Conservation (phyloP, 1,284 basidiomycete species). For the Fomitiporia mediterranea region DNA sequence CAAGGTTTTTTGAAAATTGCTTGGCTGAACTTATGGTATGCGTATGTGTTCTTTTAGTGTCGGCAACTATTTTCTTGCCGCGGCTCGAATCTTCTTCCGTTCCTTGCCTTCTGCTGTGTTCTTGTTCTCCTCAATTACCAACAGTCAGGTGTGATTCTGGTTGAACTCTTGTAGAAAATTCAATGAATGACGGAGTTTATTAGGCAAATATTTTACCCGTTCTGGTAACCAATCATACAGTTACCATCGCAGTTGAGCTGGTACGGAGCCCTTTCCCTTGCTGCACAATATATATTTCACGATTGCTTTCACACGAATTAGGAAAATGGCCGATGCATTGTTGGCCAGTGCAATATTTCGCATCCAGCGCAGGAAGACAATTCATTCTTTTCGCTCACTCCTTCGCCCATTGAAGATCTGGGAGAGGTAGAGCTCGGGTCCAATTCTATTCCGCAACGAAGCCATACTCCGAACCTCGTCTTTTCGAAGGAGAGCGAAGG, state of each 20-base stretch:
- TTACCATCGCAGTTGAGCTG: slow-evolving; percentile 95
- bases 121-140: slow-evolving; percentile 89
- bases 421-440: slow-evolving; percentile 39
- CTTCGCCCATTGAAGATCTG: slow-evolving; percentile 44
- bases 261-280: slow-evolving; percentile 40
- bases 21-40: not conserved
- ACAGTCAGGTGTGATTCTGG: slow-evolving; percentile 45
- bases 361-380: slow-evolving; percentile 63
- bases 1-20: not conserved
- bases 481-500: slow-evolving; percentile 49
- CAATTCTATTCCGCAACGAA: slow-evolving; percentile 66
- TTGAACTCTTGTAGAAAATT: slow-evolving; percentile 1
- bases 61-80: slow-evolving; percentile 87
- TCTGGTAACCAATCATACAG: slow-evolving; percentile 92
- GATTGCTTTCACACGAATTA: slow-evolving; percentile 29
- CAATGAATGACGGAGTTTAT: not conserved
- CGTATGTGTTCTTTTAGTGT: slow-evolving; percentile 48
- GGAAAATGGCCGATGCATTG: slow-evolving; percentile 75
- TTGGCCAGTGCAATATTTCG: slow-evolving; percentile 97
- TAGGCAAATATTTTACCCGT: slow-evolving; percentile 83
- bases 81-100: slow-evolving; percentile 81
- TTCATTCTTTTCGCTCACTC: slow-evolving; percentile 32
- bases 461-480: slow-evolving; percentile 61
- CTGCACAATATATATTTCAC: slow-evolving; percentile 9
- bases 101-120: slow-evolving; percentile 94